Base-by-base conservation (phyloP, 192 early-diverging fungal genomes). In the Funneliformis mosseae region DNA sequence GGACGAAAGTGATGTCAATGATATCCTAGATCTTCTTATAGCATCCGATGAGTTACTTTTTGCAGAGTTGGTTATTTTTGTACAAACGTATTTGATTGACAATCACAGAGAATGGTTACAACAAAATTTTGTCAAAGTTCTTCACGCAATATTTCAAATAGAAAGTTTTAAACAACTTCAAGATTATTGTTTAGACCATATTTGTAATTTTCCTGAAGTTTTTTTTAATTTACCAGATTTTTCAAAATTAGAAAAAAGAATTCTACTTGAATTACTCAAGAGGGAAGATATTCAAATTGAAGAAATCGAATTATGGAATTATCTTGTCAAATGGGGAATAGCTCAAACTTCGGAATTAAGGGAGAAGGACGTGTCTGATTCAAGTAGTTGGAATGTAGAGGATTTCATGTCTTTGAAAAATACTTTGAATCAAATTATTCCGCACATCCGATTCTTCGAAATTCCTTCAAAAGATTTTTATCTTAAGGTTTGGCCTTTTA, bases 11-110 rank as follows among this genome's bases (percentile, higher is more conserved):
- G 0, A 6, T 12, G 0, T 2, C 12, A 12, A 5, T 8, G 76
- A 78, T 12, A 46, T 78, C 27, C 59, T 78, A 4, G 76, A 3
- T 21, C 64, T 78, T 42, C 33, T 78, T 18, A 8, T 78, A 4
- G 62, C 76, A 25, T 7, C 62, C 27, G 76, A 78, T 14, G 76
- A 78, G 41, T 33, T 78, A 42, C 39, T 78, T 63, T 41, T 78
- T 43, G 76, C 46, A 28, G 62, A 78, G 66, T 67, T 78, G 46
- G 1, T 78, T 0, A 39, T 21, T 9, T 27, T 48, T 48, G 23
- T 66, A 14, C 62, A 66, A 67, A 23, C 46, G 21, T 61, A 78
- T 21, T 43, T 78, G 27, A 78, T 78, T 50, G 10, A 43, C 12
- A 67, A 78, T 9, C 9, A 33, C 0, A 33, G 33, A 39, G 8